phyloP scores from a whole-genome alignment of 1,284 basidiomycete genomes.

The Leccinum pseudoinsigne region DNA sequence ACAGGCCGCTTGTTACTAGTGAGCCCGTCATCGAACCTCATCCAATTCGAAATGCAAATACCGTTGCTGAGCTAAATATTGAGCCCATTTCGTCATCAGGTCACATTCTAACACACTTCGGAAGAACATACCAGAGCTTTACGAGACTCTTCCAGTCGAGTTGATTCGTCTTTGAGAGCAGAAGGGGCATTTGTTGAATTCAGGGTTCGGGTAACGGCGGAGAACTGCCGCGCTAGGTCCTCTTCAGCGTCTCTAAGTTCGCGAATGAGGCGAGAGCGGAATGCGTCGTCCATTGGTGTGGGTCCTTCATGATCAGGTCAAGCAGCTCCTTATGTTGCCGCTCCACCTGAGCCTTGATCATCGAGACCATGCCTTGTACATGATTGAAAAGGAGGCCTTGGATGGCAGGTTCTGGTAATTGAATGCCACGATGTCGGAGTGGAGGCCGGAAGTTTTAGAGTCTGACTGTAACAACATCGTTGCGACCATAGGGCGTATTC shows the following conservation, averaged over 20 bases:
- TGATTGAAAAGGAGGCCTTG: not conserved
- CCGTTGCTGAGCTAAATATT: too few relatives aligned
- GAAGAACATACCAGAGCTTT: too few relatives aligned
- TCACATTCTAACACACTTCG: too few relatives aligned
- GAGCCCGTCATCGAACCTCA: too few relatives aligned
- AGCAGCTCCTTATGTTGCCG: constrained; percentile 72
- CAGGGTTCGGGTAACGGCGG: constrained; percentile 26
- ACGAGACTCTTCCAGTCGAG: too few relatives aligned
- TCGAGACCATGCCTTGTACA: constrained; percentile 45
- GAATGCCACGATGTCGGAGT: not conserved
- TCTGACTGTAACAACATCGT: not conserved
- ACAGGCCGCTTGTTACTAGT: too few relatives aligned
- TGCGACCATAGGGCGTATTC: not conserved
- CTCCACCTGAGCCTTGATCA: constrained; percentile 64
- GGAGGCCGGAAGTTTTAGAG: not conserved
- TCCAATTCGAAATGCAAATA: too few relatives aligned
- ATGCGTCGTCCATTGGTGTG: constrained; percentile 28
- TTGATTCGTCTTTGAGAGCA: too few relatives aligned
- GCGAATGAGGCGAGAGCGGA: constrained; percentile 65
- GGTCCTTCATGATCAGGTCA: constrained; percentile 55
- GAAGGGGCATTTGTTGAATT: constrained; percentile 33
- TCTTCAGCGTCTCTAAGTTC: constrained; percentile 70
- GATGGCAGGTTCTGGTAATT: not conserved
- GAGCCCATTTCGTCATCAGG: too few relatives aligned
- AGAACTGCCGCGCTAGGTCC: constrained; percentile 59